phyloP scores from a whole-genome alignment of 768 basidiomycete genomes.

The Lactifluus rugatus region DNA sequence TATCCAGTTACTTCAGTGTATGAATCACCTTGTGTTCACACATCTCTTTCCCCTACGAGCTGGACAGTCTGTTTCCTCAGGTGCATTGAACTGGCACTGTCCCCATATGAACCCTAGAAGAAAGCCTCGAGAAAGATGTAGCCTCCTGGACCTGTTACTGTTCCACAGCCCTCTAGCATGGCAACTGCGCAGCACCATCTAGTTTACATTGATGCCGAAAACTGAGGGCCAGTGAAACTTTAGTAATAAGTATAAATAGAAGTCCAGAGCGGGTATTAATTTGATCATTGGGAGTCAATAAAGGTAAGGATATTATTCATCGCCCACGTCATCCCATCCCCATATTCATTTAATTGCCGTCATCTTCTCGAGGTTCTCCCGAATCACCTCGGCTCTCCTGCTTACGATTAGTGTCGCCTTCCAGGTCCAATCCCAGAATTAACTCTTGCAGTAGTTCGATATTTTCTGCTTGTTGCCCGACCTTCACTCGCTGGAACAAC shows the following conservation, averaged over 20 bases:
- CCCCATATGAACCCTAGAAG: background rate
- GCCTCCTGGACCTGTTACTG: background rate
- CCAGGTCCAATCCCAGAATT: constrained; percentile 6
- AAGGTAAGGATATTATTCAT: background rate
- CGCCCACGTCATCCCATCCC: background rate
- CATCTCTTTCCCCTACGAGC: background rate
- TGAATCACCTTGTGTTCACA: background rate
- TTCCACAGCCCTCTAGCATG: background rate
- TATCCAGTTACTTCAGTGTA: background rate
- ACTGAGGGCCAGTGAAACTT: background rate
- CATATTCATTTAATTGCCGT: background rate
- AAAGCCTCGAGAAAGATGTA: background rate
- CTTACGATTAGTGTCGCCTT: constrained; percentile 2
- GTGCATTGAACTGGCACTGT: background rate
- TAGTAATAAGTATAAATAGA: background rate
- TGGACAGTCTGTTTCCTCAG: background rate
- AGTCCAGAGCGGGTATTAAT: background rate
- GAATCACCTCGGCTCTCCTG: background rate
- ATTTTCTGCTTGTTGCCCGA: constrained; percentile 19
- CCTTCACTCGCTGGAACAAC: constrained; percentile 31
- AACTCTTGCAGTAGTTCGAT: constrained; percentile 6
- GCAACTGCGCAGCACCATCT: background rate
- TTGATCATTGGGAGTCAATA: background rate
- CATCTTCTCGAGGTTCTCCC: background rate
- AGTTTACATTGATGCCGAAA: background rate